phyloP scores from a whole-genome alignment of 306 rosid genomes.

The Cercis canadensis region DNA sequence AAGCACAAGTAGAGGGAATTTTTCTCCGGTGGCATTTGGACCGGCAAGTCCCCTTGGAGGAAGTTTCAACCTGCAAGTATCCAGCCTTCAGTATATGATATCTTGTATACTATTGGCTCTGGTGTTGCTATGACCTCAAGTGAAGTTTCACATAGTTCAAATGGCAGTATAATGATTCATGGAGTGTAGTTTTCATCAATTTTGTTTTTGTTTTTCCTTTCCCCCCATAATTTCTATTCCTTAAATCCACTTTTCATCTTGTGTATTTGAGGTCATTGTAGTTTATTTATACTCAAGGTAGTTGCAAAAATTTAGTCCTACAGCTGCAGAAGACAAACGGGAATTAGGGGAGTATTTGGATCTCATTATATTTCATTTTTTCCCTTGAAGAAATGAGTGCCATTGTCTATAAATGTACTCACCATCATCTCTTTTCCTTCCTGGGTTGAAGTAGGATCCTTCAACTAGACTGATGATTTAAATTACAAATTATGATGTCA shows the following conservation, averaged over 20 bases:
- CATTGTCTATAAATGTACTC: too few relatives aligned
- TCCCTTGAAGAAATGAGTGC: too few relatives aligned
- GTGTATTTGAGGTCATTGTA: neutral
- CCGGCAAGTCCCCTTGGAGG: slow-evolving; percentile 57
- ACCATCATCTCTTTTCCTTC: too few relatives aligned
- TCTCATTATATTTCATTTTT: too few relatives aligned
- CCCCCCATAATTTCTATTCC: neutral
- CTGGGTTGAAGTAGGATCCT: too few relatives aligned
- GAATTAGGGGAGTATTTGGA: too few relatives aligned
- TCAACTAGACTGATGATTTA: too few relatives aligned
- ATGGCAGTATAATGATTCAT: slow-evolving; percentile 36
- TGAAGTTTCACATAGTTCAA: slow-evolving; percentile 26
- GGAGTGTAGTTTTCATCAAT: slow-evolving; percentile 42
- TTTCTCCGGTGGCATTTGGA: slow-evolving; percentile 53
- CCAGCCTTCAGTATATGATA: slow-evolving; percentile 48
- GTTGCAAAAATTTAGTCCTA: neutral
- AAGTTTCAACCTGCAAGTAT: slow-evolving; percentile 50
- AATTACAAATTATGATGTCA: too few relatives aligned
- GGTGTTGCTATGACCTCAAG: slow-evolving; percentile 42
- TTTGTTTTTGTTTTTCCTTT: slow-evolving; percentile 24
- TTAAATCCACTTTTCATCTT: neutral
- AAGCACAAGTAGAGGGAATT: slow-evolving; percentile 46
- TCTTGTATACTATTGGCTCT: slow-evolving; percentile 42
- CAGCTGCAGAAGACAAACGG: neutral
- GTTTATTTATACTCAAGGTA: neutral